Percentiles rank a stretch among this genome's conserved stretches.
phyloP scores from a whole-genome alignment of 352 stramenopile genomes.

The Hyaloperonospora brassicae region DNA sequence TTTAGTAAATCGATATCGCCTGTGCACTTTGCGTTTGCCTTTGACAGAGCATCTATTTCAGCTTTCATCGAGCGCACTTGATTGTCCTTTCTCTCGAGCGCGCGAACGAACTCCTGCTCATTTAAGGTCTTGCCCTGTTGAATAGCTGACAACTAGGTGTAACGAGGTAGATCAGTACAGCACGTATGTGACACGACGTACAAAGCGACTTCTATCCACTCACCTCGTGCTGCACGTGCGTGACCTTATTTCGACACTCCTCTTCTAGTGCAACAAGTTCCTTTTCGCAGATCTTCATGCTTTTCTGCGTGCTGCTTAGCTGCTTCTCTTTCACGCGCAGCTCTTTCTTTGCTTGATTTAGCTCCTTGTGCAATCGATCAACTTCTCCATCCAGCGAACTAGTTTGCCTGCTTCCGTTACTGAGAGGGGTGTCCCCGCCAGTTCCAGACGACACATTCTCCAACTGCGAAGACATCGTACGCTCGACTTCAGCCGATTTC shows the following conservation, averaged over 20 bases:
- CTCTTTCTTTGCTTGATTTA: constrained; percentile 41
- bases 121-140: constrained; percentile 58
- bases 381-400: constrained; percentile 22
- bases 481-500: constrained; percentile 25
- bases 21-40: constrained; percentile 29
- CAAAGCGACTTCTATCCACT: not conserved
- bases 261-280: constrained; percentile 68
- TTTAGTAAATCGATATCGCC: constrained; percentile 38
- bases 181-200: not conserved
- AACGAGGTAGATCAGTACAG: not conserved
- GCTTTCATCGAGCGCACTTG: constrained; percentile 39
- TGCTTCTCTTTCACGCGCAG: constrained; percentile 57
- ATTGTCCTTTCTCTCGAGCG: constrained; percentile 63
- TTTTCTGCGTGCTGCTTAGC: constrained; percentile 46
- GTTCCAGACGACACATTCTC: constrained; percentile 26
- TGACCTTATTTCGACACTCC: constrained; percentile 65
- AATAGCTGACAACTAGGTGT: constrained; percentile 32
- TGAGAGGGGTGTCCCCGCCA: constrained; percentile 8
- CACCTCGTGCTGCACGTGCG: constrained; percentile 54
- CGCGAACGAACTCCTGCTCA: constrained; percentile 65
- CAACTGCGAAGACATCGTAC: constrained; percentile 24
- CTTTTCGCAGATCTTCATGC: constrained; percentile 57
- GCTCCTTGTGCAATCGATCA: constrained; percentile 44
- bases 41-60: constrained; percentile 34
- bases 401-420: constrained; percentile 13